Conservation (phyloP, 805 yeast species). For the Zygosaccharomyces bailii region DNA sequence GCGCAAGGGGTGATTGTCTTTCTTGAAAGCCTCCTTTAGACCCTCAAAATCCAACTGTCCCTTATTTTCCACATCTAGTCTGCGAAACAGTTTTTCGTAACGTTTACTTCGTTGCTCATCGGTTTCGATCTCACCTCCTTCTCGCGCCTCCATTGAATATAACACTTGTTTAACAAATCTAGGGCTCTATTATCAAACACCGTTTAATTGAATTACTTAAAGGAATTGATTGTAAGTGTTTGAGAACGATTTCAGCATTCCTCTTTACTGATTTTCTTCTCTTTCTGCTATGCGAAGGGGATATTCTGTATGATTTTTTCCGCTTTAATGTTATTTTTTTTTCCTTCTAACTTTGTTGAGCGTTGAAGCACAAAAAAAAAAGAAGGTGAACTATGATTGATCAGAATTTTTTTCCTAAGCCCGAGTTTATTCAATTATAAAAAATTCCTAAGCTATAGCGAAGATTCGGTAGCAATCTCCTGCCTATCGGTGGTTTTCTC, state of each 20-base stretch:
- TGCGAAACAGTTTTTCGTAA: constrained; percentile 40
- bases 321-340: neutral
- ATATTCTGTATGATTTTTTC: neutral
- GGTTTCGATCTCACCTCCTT: constrained; percentile 16
- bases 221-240: neutral
- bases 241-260: neutral
- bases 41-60: constrained; percentile 40
- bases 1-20: constrained; percentile 61
- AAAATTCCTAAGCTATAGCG: too few species aligned
- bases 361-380: neutral
- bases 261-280: neutral
- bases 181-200: neutral
- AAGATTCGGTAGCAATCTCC: too few species aligned
- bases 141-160: constrained; percentile 10
- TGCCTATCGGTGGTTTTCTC: too few species aligned
- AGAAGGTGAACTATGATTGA: neutral
- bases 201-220: neutral
- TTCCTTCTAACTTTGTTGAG: neutral
- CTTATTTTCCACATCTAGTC: constrained; percentile 41
- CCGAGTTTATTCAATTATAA: too few species aligned
- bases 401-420: too few species aligned
- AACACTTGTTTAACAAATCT: neutral
- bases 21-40: constrained; percentile 40
- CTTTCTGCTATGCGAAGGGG: neutral
- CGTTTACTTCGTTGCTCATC: constrained; percentile 36